A percentile compares a stretch with the other conserved stretches of the same genome.
These are phyloP conservation scores for Psidium guajava DNA, from an alignment of 345 rosid genomes.

Conservation along the genomic window DNA sequence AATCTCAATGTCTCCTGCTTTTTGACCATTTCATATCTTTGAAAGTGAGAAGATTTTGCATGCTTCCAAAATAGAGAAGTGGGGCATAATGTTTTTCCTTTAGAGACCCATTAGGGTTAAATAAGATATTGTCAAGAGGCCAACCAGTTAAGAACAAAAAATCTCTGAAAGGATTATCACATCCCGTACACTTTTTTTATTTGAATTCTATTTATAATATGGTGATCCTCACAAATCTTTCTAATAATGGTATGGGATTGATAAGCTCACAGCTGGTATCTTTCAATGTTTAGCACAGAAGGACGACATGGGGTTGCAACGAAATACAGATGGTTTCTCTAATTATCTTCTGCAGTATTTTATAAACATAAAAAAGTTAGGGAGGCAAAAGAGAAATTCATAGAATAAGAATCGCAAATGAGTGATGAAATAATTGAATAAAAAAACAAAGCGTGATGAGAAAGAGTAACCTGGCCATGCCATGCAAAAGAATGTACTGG, in stretches of 20 bases:
- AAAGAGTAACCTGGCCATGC: neutral
- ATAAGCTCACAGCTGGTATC: neutral
- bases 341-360: neutral
- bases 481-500: neutral
- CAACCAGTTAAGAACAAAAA: neutral
- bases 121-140: neutral
- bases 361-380: neutral
- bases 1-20: neutral
- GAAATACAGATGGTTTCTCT: neutral
- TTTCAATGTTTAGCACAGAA: neutral
- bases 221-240: neutral
- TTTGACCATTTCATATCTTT: neutral
- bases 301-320: neutral
- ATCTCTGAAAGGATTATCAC: neutral
- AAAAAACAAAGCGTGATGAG: neutral
- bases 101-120: neutral
- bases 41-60: neutral
- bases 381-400: neutral
- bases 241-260: neutral
- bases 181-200: neutral
- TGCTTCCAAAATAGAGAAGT: neutral
- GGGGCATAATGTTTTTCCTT: neutral
- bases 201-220: neutral
- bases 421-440: neutral
- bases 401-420: neutral